Percentiles rank a stretch among this genome's conserved stretches.
These are phyloP conservation scores for Diddensiella santjacobensis DNA, from an alignment of 805 yeast species.

Conservation along the genomic window DNA sequence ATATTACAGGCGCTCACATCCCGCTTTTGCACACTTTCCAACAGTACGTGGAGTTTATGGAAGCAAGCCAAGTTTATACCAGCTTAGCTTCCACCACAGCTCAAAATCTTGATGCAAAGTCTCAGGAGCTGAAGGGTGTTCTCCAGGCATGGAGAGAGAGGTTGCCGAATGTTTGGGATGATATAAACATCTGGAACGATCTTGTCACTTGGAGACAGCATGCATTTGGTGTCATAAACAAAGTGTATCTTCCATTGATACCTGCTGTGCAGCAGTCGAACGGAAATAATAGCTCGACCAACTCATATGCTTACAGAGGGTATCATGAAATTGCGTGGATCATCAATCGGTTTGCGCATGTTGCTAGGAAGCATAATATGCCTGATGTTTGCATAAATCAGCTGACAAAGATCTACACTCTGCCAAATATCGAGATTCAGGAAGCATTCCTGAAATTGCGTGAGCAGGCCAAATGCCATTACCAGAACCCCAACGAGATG, in stretches of 20 bases:
- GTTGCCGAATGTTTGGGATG: constrained; percentile 95
- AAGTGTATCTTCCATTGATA: constrained; percentile 87
- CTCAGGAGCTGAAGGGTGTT: constrained; percentile 91
- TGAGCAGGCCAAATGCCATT: constrained; percentile 97
- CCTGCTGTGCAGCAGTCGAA: constrained; percentile 70
- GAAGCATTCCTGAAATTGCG: constrained; percentile 94
- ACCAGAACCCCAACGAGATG: constrained; percentile 83
- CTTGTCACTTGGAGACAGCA: constrained; percentile 98
- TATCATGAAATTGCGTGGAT: constrained; percentile 99
- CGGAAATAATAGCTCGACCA: constrained; percentile 49
- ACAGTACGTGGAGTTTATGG: constrained; percentile 95
- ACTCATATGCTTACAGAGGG: constrained; percentile 94
- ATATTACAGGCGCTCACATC: constrained; percentile 75
- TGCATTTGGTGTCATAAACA: constrained; percentile 93
- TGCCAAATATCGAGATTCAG: constrained; percentile 97
- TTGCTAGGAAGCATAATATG: constrained; percentile 94
- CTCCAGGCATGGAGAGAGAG: constrained; percentile 98
- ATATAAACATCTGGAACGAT: constrained; percentile 96
- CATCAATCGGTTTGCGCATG: constrained; percentile 95
- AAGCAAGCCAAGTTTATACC: constrained; percentile 90
- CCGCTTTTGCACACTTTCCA: constrained; percentile 92
- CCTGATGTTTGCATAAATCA: constrained; percentile 94
- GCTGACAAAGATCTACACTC: constrained; percentile 85
- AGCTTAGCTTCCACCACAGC: constrained; percentile 86
- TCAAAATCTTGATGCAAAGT: constrained; percentile 84